A percentile compares a stretch with the other conserved stretches of the same genome.
Evolutionary conservation across 306 rosid genomes (phyloP).

Genomic region (Inga leiocalycina): DNA sequence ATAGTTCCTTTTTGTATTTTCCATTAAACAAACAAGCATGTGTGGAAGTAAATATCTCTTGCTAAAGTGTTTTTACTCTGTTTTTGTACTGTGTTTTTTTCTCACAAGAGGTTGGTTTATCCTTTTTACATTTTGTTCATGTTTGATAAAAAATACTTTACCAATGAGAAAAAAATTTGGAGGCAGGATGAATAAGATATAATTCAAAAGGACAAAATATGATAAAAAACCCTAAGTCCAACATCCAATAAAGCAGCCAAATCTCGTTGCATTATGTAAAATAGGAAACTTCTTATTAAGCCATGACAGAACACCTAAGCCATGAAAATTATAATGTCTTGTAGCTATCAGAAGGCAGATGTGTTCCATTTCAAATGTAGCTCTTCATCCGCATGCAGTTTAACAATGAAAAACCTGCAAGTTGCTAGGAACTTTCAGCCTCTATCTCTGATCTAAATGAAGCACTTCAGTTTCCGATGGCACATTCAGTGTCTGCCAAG

Average conservation of each 20-base stretch:
- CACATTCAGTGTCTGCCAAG: neutral
- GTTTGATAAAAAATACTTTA: neutral
- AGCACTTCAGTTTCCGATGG: neutral
- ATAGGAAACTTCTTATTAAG: neutral
- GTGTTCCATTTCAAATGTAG: neutral
- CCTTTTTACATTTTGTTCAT: neutral
- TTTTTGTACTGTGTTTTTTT: neutral
- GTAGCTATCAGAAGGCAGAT: neutral
- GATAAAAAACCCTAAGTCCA: neutral
- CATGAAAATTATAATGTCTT: neutral
- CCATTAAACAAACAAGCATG: neutral
- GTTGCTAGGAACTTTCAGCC: neutral
- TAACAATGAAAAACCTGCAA: neutral
- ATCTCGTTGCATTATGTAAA: neutral
- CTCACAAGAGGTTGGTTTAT: no score
- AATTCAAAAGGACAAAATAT: neutral
- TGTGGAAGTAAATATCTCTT: neutral
- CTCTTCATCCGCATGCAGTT: neutral
- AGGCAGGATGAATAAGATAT: neutral
- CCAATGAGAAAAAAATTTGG: neutral
- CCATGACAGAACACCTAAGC: neutral
- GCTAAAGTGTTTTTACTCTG: neutral
- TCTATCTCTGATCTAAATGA: neutral
- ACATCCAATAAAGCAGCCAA: neutral
- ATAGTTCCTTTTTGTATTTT: slow-evolving; percentile 5